Evolutionary conservation across 345 rosid species (phyloP), one percentile per base, ranked within the genome.

Genomic region (Rhodomyrtus tomentosa): DNA sequence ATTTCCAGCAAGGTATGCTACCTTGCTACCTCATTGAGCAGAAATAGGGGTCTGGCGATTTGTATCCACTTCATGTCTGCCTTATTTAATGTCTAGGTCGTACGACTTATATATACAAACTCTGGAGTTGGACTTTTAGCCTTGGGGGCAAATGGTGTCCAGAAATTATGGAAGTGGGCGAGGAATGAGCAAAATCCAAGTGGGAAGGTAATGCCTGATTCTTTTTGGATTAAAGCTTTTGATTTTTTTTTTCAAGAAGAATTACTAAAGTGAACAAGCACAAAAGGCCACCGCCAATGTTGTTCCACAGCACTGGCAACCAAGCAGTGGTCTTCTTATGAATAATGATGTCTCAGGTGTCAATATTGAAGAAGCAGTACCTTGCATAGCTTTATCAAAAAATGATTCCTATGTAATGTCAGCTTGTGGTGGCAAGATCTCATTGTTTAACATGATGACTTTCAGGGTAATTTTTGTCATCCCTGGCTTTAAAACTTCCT

Each of bases 381-480:
- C 98, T 2, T 95, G 99, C 92, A 95, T 96, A 80, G 98, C 98
- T 36, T 95, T 96, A 76, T 93, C 99, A 40, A 96, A 96, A 89
- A 96, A 95, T 50, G 98, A 96, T 87, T 93, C 96, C 0, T 96
- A 96, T 88, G 97, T 96, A 82, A 92, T 94, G 95, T 96, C 99
- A 16, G 98, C 98, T 51, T 88, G 94, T 83, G 99, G 99, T 38
- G 98, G 99, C 73, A 96, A 93, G 88, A 93, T 93, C 83, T 95
- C 99, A 14, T 87, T 96, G 86, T 96, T 96, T 85, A 96, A 96
- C 90, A 92, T 95, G 99, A 92, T 93, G 97, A 94, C 94, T 45
- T 96, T 94, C 90, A 95, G 93, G 95, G 98, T 92, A 93, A 72
- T 83, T 84, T 24, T 21, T 20, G 36, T 62, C 7, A 10, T 56